phyloP scores from a whole-genome alignment of 495 filamentous ascomycete genomes.

The Schizothecium vesticola region DNA sequence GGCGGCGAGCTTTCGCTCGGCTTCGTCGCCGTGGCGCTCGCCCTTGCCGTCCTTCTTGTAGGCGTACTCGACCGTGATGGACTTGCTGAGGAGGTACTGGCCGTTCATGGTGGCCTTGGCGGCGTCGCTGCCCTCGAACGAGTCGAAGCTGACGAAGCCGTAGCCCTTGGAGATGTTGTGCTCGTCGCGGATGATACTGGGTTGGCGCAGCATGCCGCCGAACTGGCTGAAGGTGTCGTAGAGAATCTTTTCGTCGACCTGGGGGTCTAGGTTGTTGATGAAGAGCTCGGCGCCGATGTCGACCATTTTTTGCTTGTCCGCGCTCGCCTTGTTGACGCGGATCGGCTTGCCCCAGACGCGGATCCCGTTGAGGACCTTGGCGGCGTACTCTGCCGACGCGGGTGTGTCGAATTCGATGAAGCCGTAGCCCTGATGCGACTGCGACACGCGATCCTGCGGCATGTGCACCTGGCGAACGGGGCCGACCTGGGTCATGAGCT shows the following conservation, averaged over 20 bases:
- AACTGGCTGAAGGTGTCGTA: conserved; percentile 97
- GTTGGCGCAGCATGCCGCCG: conserved; percentile 72
- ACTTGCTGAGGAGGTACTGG: conserved; percentile 95
- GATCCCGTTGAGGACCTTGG: conserved; percentile 93
- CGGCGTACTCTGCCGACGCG: conserved; percentile 94
- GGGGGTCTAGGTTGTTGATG: conserved; percentile 89
- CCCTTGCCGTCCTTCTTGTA: conserved; percentile 99
- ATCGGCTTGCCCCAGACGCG: conserved; percentile 91
- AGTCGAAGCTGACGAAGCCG: conserved; percentile 90
- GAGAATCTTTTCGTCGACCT: conserved; percentile 94
- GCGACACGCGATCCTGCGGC: conserved; percentile 94
- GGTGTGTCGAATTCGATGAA: conserved; percentile 98
- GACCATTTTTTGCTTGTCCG: conserved; percentile 93
- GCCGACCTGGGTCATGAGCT: conserved; percentile 95
- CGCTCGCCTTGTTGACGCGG: conserved; percentile 83
- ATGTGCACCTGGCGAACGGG: conserved; percentile 96
- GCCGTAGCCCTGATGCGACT: conserved; percentile 94
- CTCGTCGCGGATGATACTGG: conserved; percentile 93
- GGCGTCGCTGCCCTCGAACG: conserved; percentile 91
- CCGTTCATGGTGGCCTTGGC: conserved; percentile 92
- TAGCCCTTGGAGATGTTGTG: conserved; percentile 90
- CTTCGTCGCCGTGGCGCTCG: conserved; percentile 90
- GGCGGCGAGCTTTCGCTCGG: conserved; percentile 85
- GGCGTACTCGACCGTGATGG: conserved; percentile 92
- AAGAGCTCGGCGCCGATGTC: conserved; percentile 97